Evolutionary conservation across 495 filamentous ascomycete species (phyloP).

Genomic region (Cercophora sp.): DNA sequence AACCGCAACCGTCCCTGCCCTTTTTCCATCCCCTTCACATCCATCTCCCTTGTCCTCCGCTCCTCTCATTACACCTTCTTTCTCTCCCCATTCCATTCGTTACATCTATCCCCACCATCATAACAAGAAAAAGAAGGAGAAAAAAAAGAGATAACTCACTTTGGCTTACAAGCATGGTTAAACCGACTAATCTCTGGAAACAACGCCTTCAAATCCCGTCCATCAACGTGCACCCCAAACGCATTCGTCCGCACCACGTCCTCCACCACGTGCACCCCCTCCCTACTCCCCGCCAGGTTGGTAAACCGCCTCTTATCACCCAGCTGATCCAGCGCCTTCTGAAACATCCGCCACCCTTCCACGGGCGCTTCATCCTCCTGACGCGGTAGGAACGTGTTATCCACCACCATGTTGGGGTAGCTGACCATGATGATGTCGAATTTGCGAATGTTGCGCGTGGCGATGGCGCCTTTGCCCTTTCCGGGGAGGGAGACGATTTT

Average conservation of each 20-base stretch:
- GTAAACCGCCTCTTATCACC: constrained; percentile 23
- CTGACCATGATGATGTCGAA: constrained; percentile 28
- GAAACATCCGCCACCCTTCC: constrained; percentile 20
- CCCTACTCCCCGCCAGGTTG: constrained; percentile 53
- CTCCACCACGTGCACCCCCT: constrained; percentile 28
- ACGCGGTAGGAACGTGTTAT: constrained; percentile 24
- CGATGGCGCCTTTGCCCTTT: constrained; percentile 30
- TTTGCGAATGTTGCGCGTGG: constrained; percentile 25
- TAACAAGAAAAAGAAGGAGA: too few species aligned
- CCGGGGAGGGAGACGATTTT: constrained; percentile 20
- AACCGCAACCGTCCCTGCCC: neutral
- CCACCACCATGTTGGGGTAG: constrained; percentile 26
- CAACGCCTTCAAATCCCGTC: constrained; percentile 26
- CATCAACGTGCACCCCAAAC: constrained; percentile 26
- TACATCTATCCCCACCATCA: too few species aligned
- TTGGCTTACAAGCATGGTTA: constrained; percentile 36
- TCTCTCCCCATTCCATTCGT: too few species aligned
- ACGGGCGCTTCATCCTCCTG: constrained; percentile 15
- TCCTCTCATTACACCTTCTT: too few species aligned
- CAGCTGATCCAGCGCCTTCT: constrained; percentile 23
- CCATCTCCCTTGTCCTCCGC: too few species aligned
- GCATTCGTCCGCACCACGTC: constrained; percentile 34
- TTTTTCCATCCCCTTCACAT: too few species aligned
- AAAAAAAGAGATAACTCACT: constrained; percentile 18
- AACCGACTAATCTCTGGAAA: constrained; percentile 36